Base-by-base conservation (phyloP, 805 yeast species). In the Ogataea haglerorum region DNA sequence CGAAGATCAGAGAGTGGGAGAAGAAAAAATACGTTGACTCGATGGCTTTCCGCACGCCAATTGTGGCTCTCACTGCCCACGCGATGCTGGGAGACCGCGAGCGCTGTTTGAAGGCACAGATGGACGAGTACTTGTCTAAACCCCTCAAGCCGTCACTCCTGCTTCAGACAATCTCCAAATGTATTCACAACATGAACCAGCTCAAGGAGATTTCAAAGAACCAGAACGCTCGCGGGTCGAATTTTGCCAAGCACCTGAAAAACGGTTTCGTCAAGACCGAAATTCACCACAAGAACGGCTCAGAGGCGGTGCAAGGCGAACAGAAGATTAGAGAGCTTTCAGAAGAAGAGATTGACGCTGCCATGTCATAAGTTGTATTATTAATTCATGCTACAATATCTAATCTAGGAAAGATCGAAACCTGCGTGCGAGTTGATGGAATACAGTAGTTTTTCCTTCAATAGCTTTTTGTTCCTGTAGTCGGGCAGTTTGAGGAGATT, bases 71-170 rank as follows among this genome's bases (percentile, higher is more conserved):
- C 43, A 88, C 95, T 0, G 96, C 95, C 0, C 95, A 87, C 61
- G 96, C 96, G 3, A 88, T 87, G 96, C 70, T 87, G 67, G 96
- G 95, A 34, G 95, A 88, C 62, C 69, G 95, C 37, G 96, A 87
- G 58, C 73, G 84, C 53, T 86, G 95, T 45, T 68, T 87, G 62
- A 85, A 85, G 47, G 89, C 89, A 29, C 95, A 89, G 48, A 87
- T 87, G 96, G 95, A 87, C 62, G 96, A 88, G 59, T 87, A 88
- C 57, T 75, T 87, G 34, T 83, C 93, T 9, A 87, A 87, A 60
- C 96, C 96, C 1, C 70, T 87, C 62, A 88, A 87, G 57, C 95
- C 95, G 1, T 80, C 84, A 47, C 67, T 87, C 44, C 68, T 87
- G 57, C 78, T 86, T 57, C 95, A 87, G 63, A 87, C 95, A 5